phyloP scores from a whole-genome alignment of 225 moss, liverwort and hornwort species.

The Lunularia cruciata region DNA sequence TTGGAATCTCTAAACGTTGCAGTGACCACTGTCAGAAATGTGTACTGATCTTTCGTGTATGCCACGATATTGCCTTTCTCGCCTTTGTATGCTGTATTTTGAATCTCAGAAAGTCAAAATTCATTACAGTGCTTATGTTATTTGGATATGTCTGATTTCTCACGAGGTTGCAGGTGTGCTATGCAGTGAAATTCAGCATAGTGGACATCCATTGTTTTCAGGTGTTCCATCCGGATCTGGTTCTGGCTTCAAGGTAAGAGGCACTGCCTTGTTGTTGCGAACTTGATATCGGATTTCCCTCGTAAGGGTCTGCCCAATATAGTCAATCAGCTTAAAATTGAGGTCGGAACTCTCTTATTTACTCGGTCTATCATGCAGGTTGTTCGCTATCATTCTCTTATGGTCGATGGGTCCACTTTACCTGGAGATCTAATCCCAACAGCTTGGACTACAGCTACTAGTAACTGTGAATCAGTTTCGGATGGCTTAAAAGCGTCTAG shows the following conservation, averaged over 20 bases:
- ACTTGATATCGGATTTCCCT: too few species aligned
- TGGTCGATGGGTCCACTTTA: conserved; percentile 81
- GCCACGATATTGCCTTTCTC: too few species aligned
- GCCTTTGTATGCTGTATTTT: too few species aligned
- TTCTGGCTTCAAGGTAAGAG: conserved; percentile 84
- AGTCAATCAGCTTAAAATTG: too few species aligned
- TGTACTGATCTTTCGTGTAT: too few species aligned
- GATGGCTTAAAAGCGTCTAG: conserved; percentile 11
- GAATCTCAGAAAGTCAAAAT: too few species aligned
- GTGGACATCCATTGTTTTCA: conserved; percentile 73
- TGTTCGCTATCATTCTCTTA: conserved; percentile 97
- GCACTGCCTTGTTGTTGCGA: background rate
- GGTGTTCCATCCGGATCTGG: conserved; percentile 78
- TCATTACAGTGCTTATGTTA: too few species aligned
- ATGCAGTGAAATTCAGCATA: conserved; percentile 92
- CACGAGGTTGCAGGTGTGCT: conserved; percentile 28
- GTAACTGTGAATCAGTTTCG: conserved; percentile 34
- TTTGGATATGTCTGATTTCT: conserved; percentile 19
- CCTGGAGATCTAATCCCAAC: conserved; percentile 91
- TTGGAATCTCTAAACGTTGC: too few species aligned
- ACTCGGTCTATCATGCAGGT: conserved; percentile 57
- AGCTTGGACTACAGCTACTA: conserved; percentile 88
- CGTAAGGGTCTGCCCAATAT: too few species aligned
- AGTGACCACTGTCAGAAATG: too few species aligned
- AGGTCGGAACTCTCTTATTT: background rate